Base-by-base conservation (phyloP, 2,329 filamentous ascomycete genomes). In the Beauveria caledonica region DNA sequence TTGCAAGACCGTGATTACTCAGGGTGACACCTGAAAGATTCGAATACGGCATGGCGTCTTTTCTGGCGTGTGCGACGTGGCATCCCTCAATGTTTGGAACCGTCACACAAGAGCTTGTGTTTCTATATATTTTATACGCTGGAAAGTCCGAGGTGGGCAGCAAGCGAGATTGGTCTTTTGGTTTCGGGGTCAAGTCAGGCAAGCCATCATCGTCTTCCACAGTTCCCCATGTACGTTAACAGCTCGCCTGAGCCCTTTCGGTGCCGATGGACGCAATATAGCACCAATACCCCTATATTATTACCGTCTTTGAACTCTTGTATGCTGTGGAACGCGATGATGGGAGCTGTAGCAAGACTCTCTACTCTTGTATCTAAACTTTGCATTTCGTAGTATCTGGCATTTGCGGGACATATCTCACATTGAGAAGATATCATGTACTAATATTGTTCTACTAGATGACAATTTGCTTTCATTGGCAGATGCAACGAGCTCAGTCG, bases 181-280 rank as follows among this genome's bases (percentile, higher is more conserved):
- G 27, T 61, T 59, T 40, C 27, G 49, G 68, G 73, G 72, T 76
- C 73, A 79, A 75, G 76, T 78, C 80, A 83, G 82, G 82, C 83
- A 84, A 81, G 82, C 83, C 81, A 85, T 85, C 83, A 84, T 86
- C 84, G 82, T 86, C 84, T 85, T 86, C 83, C 79, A 80, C 77
- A 75, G 72, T 68, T 68, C 69, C 75, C 77, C 74, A 84, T 87
- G 85, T 87, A 87, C 79, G 83, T 86, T 86, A 86, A 86, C 74
- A 72, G 66, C 68, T 71, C 70, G 65, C 69, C 66, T 66, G 64
- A 66, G 68, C 64, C 66, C 68, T 62, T 64, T 66, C 67, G 68
- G 69, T 68, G 68, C 68, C 66, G 67, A 70, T 72, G 72, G 72
- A 74, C 71, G 73, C 70, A 76, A 76, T 72, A 75, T 73, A 76